Conservation (phyloP, 2,329 filamentous ascomycete genomes). For the Penicillium sumatraense region DNA sequence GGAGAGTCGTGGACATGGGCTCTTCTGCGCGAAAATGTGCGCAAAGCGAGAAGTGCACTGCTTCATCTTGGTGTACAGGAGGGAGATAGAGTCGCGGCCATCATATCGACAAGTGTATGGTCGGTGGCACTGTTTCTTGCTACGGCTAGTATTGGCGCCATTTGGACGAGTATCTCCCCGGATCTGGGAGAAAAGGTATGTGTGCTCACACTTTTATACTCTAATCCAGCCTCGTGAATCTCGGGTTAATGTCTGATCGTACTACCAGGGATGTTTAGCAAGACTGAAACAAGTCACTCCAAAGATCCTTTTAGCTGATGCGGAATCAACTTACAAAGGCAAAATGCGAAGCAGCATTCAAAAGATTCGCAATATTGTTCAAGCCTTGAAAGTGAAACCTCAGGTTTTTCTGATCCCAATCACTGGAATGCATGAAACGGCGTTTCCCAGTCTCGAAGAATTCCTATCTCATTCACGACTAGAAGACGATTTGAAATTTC, state of each 20-base stretch:
- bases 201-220: background rate
- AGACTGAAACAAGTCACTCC: slow-evolving; percentile 48
- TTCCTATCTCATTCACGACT: slow-evolving; percentile 14
- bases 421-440: slow-evolving; percentile 10
- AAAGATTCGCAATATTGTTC: slow-evolving; percentile 39
- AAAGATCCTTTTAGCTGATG: slow-evolving; percentile 47
- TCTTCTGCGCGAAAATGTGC: slow-evolving; percentile 42
- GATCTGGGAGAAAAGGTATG: slow-evolving; percentile 46
- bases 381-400: slow-evolving; percentile 29
- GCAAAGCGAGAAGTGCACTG: slow-evolving; percentile 43
- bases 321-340: slow-evolving; percentile 46
- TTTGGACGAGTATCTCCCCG: slow-evolving; percentile 51
- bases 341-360: slow-evolving; percentile 35
- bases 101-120: slow-evolving; percentile 50
- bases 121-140: slow-evolving; percentile 49
- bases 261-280: slow-evolving; percentile 33
- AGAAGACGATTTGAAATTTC: slow-evolving; percentile 41
- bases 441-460: slow-evolving; percentile 30
- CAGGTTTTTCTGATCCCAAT: slow-evolving; percentile 28
- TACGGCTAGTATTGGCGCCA: slow-evolving; percentile 46
- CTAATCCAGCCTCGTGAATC: background rate
- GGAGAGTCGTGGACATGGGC: slow-evolving; percentile 47
- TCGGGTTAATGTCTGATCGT: background rate
- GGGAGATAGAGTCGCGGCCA: slow-evolving; percentile 29
- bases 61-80: slow-evolving; percentile 41